Evolutionary conservation across 176 grass and related monocot species (phyloP).

Genomic region (Saccharum officinarum): DNA sequence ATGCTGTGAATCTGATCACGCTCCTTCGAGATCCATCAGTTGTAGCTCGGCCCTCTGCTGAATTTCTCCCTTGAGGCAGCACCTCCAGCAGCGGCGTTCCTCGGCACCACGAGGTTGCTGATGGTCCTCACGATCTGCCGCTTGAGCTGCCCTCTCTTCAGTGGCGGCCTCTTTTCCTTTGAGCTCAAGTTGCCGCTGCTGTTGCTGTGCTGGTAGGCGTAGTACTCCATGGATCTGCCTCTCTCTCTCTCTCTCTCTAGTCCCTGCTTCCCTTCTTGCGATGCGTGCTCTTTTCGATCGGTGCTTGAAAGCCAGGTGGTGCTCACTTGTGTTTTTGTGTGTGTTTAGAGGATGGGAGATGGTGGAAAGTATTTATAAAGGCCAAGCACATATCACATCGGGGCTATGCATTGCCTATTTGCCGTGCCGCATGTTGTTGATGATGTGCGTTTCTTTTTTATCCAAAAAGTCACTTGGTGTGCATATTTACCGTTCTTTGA

Average conservation of each 20-base stretch:
- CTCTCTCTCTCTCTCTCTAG: not conserved
- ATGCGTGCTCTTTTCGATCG: not conserved
- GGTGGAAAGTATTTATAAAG: conserved; percentile 23
- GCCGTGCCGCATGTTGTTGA: not conserved
- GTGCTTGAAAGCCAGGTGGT: not conserved
- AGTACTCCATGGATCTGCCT: conserved; percentile 28
- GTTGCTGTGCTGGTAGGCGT: conserved; percentile 13
- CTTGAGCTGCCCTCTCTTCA: conserved; percentile 50
- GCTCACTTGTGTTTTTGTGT: not conserved
- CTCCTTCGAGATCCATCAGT: not conserved
- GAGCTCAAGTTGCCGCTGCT: not conserved
- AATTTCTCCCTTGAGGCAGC: not conserved
- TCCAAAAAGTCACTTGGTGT: not conserved
- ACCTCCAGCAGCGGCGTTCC: not conserved
- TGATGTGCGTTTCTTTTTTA: not conserved
- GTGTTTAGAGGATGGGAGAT: not conserved
- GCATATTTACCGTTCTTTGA: not conserved
- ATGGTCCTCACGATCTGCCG: conserved; percentile 40
- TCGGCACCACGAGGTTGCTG: conserved; percentile 34
- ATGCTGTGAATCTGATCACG: not conserved
- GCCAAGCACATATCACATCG: not conserved
- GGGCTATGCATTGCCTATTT: not conserved
- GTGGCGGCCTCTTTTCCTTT: conserved; percentile 52
- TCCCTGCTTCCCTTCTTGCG: not conserved
- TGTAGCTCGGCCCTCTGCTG: conserved; percentile 29